Evolutionary conservation across 371 early-diverging fungal species (phyloP), one percentile per base, ranked within the genome.

Genomic region (Lichtheimia ramosa): DNA sequence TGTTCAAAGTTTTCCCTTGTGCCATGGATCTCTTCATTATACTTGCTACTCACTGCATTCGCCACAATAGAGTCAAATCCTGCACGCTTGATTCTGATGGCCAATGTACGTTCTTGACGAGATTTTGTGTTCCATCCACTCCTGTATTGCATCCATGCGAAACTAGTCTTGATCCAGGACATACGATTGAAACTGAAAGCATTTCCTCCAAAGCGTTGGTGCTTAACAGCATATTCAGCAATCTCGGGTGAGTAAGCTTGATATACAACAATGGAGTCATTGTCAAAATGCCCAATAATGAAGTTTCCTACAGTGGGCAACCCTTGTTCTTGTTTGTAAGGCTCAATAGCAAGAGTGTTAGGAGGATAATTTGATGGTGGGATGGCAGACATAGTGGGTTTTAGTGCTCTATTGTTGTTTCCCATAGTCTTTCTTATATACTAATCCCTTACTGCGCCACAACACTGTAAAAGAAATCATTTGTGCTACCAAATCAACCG

Each of bases 91-190:
- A 78, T 48, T 18, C 62, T 56, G 14, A 80, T 66, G 1, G 75
- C 81, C 51, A 80, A 59, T 14, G 73, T 69, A 4, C 71, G 54
- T 21, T 63, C 69, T 59, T 80, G 81, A 23, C 65, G 54, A 7
- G 56, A 54, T 53, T 75, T 80, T 39, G 61, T 66, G 34, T 63
- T 62, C 72, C 70, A 75, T 6, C 74, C 75, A 28, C 62, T 64
- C 18, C 81, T 65, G 54, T 80, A 77, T 49, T 68, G 64, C 81
- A 80, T 80, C 81, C 81, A 80, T 27, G 58, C 58, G 61, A 75
- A 80, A 41, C 64, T 75, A 0, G 81, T 61, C 58, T 77, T 80
- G 60, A 80, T 73, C 78, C 81, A 80, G 0, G 81, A 69, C 75
- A 73, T 77, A 0, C 81, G 65, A 20, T 8, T 50, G 27, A 63